Evolutionary conservation across 345 rosid species (phyloP), one percentile per base, ranked within the genome.

Genomic region (Bruguiera gymnorhiza): DNA sequence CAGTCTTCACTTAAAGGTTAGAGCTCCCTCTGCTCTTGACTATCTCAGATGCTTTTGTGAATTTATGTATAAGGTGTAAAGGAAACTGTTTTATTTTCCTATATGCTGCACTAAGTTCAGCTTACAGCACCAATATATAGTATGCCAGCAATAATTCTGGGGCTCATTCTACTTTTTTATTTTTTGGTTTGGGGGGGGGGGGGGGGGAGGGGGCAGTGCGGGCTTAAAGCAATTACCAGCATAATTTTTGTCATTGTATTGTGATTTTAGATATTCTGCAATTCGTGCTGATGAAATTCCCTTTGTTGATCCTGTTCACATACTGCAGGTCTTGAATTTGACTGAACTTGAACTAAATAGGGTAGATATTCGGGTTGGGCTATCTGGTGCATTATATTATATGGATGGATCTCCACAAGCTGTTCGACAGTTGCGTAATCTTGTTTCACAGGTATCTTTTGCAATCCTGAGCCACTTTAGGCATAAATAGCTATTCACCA

Each of bases 351-450:
- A 95, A 75, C 79, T 95, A 61, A 90, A 88, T 78, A 87, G 97
- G 60, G 97, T 92, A 74, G 97, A 95, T 79, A 86, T 92, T 76
- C 84, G 92, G 81, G 99, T 95, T 71, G 99, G 99, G 63, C 82
- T 92, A 74, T 90, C 99, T 27, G 97, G 97, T 76, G 87, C 93
- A 66, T 76, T 92, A 58, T 90, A 92, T 71, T 95, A 85, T 79
- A 92, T 92, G 97, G 92, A 95, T 83, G 97, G 97, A 61, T 95
- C 99, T 79, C 89, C 97, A 63, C 98, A 91, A 84, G 96, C 97
- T 72, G 93, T 91, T 24, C 84, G 97, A 72, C 97, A 94, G 85
- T 75, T 94, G 81, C 90, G 89, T 24, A 87, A 83, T 84, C 95
- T 94, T 71, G 93, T 88, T 73, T 94, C 98, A 50, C 97, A 94